Percentiles rank a stretch among this genome's conserved stretches.
Conservation (phyloP, 805 yeast species). For the Yarrowia hollandica region DNA sequence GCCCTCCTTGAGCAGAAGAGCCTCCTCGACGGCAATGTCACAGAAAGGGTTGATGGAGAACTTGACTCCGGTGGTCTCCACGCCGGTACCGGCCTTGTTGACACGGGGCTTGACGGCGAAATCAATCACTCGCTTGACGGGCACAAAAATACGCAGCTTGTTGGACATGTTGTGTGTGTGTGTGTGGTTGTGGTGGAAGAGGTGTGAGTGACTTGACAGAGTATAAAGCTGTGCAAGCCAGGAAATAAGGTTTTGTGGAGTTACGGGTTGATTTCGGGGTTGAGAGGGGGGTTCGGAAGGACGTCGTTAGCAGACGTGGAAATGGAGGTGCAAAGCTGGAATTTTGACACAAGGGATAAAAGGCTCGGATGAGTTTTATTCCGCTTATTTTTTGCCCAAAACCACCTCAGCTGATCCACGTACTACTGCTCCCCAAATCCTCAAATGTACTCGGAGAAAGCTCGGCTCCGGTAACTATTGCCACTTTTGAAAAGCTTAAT, state of each 20-base stretch:
- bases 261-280: not conserved
- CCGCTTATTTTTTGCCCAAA: too few relatives aligned
- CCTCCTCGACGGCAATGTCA: slow-evolving; percentile 97
- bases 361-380: too few relatives aligned
- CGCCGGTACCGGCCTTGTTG: slow-evolving; percentile 79
- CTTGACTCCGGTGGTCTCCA: slow-evolving; percentile 86
- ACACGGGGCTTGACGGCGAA: slow-evolving; percentile 91
- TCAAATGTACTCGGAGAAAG: slow-evolving; percentile 12
- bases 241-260: slow-evolving; percentile 10
- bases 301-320: too few relatives aligned
- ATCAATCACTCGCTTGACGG: slow-evolving; percentile 93
- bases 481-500: slow-evolving; percentile 6
- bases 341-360: too few relatives aligned
- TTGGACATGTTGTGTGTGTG: slow-evolving; percentile 18
- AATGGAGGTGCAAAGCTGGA: too few relatives aligned
- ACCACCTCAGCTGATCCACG: too few relatives aligned
- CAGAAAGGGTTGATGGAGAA: slow-evolving; percentile 95
- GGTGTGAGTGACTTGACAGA: not conserved
- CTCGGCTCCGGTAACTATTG: slow-evolving; percentile 28
- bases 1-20: slow-evolving; percentile 70
- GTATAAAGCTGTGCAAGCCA: too few relatives aligned
- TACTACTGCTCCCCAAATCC: too few relatives aligned
- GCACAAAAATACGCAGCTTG: slow-evolving; percentile 66
- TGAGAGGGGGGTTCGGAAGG: too few relatives aligned
- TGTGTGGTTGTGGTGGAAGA: not conserved